Evolutionary conservation across 805 yeast species (phyloP).

Genomic region (Hanseniaspora meyeri): DNA sequence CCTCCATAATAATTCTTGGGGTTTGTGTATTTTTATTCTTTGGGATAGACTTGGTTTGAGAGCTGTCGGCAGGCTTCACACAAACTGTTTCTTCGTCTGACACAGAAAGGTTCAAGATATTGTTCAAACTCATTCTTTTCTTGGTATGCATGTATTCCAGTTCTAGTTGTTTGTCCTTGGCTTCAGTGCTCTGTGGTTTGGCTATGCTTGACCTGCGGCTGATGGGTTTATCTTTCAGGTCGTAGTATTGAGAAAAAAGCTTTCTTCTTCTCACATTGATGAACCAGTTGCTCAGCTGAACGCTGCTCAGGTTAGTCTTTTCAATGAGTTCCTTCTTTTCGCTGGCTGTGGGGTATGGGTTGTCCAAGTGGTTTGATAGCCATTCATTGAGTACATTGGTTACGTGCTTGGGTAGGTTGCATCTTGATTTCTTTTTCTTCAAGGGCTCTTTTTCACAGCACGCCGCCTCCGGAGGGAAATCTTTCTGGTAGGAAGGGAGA

Average conservation of each 20-base stretch:
- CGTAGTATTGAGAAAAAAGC: slow-evolving; percentile 31
- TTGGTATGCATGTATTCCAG: neutral
- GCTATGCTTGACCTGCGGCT: too few relatives aligned
- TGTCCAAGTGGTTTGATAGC: slow-evolving; percentile 61
- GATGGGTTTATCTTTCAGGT: slow-evolving; percentile 9
- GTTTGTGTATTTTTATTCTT: neutral
- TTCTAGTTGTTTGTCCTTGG: neutral
- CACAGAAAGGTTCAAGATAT: neutral
- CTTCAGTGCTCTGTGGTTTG: neutral
- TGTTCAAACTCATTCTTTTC: slow-evolving; percentile 8
- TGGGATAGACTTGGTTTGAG: neutral
- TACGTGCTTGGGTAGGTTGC: slow-evolving; percentile 68
- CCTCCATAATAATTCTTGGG: neutral
- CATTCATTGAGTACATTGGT: slow-evolving; percentile 60
- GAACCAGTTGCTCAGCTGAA: slow-evolving; percentile 78
- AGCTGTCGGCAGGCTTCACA: neutral
- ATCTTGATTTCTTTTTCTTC: slow-evolving; percentile 36
- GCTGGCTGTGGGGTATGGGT: slow-evolving; percentile 73
- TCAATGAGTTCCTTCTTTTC: slow-evolving; percentile 60
- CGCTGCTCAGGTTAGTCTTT: slow-evolving; percentile 66
- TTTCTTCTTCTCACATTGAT: slow-evolving; percentile 75
- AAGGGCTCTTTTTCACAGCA: neutral
- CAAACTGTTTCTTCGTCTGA: neutral
- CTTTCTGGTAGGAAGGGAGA: neutral
- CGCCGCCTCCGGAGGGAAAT: neutral